phyloP scores from a whole-genome alignment of 176 grass and related monocot species.

The Luzula sylvatica region DNA sequence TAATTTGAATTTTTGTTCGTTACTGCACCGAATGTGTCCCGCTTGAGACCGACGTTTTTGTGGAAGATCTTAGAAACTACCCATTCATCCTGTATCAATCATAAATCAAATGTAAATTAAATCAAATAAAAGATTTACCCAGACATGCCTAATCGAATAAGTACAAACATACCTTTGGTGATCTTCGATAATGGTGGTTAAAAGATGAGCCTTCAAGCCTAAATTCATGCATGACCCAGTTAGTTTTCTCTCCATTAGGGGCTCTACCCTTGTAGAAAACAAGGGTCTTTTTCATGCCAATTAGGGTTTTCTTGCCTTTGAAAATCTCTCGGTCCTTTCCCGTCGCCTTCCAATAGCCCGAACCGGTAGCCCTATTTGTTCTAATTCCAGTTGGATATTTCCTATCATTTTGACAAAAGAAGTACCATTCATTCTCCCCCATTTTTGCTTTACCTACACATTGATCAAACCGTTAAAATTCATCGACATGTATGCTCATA shows the following conservation, averaged over 20 bases:
- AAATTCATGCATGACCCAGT: constrained; percentile 28
- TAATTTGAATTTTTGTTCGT: neutral
- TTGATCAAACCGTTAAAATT: neutral
- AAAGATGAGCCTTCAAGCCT: constrained; percentile 17
- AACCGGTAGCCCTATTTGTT: constrained; percentile 17
- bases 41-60: constrained; percentile 31
- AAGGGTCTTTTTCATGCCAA: constrained; percentile 27
- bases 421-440: constrained; percentile 29
- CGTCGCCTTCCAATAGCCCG: constrained; percentile 27
- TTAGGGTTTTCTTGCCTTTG: constrained; percentile 7
- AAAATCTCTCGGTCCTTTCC: constrained; percentile 17
- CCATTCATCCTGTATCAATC: constrained; percentile 38
- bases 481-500: neutral
- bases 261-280: constrained; percentile 26
- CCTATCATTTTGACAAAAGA: constrained; percentile 25
- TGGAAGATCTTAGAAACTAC: constrained; percentile 49
- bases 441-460: constrained; percentile 22
- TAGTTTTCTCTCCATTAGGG: constrained; percentile 23
- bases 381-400: constrained; percentile 22
- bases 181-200: constrained; percentile 1
- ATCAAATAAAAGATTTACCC: neutral
- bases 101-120: neutral
- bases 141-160: neutral
- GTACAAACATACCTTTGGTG: constrained; percentile 5
- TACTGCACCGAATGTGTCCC: neutral